Evolutionary conservation across 768 basidiomycete genomes (phyloP).

Genomic region (Agrocybe praecox): DNA sequence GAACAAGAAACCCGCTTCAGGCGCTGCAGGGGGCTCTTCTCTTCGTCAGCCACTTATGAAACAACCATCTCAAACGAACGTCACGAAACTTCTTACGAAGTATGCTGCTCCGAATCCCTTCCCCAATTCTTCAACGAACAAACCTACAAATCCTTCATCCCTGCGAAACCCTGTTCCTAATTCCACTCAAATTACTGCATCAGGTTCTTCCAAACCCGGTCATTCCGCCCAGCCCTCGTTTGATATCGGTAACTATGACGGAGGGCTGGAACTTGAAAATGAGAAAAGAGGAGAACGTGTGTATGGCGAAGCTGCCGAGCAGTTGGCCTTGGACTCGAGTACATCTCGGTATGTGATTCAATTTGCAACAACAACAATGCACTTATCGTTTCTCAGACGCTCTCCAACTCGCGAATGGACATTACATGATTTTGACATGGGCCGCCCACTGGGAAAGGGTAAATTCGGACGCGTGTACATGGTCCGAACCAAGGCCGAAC

Average conservation of each 20-base stretch:
- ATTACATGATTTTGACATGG: conserved; percentile 88
- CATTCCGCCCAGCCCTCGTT: conserved; percentile 38
- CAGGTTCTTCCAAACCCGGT: conserved; percentile 17
- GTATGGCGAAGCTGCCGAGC: conserved; percentile 75
- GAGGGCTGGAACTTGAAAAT: conserved; percentile 92
- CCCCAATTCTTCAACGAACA: conserved; percentile 27
- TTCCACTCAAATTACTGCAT: conserved; percentile 3
- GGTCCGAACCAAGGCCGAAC: conserved; percentile 88
- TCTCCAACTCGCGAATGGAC: conserved; percentile 85
- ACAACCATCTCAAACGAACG: conserved; percentile 59
- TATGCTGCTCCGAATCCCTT: conserved; percentile 68
- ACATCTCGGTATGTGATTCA: conserved; percentile 55
- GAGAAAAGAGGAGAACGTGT: conserved; percentile 77
- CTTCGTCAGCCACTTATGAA: conserved; percentile 44
- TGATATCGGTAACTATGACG: conserved; percentile 92
- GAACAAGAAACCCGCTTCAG: conserved; percentile 42
- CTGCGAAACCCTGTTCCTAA: conserved; percentile 39
- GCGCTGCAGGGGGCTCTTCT: conserved; percentile 30
- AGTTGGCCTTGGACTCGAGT: conserved; percentile 86
- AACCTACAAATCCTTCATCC: conserved; percentile 43
- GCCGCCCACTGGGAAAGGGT: conserved; percentile 95
- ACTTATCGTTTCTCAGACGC: conserved; percentile 37
- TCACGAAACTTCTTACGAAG: conserved; percentile 75
- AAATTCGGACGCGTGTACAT: conserved; percentile 99
- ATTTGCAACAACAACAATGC: not conserved